phyloP scores from a whole-genome alignment of 192 early-diverging fungal species.

The Kickxella alabastrina region DNA sequence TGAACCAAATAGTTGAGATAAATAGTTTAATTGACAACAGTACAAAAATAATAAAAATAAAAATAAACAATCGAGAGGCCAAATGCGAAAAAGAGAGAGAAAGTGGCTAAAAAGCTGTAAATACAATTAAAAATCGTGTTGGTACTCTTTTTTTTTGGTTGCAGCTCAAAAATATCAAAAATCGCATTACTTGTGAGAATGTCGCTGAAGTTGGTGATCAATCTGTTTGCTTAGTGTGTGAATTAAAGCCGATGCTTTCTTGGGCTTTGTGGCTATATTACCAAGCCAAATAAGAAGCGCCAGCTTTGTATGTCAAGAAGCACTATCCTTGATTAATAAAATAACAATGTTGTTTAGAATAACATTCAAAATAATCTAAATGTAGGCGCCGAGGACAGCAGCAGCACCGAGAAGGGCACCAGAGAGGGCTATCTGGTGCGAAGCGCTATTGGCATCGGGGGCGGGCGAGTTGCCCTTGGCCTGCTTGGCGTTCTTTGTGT shows the following conservation, averaged over 20 bases:
- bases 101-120: background rate
- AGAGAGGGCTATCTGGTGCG: conserved; percentile 39
- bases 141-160: too few species aligned
- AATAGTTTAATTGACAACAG: conserved; percentile 3
- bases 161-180: too few species aligned
- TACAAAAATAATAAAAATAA: conserved; percentile 6
- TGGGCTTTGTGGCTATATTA: background rate
- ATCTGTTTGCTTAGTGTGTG: too few species aligned
- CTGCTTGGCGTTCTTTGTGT: conserved; percentile 18
- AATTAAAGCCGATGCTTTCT: too few species aligned
- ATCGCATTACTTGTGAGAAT: too few species aligned
- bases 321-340: too few species aligned
- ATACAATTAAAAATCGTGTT: background rate
- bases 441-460: conserved; percentile 32
- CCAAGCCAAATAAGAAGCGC: background rate
- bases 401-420: conserved; percentile 39
- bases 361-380: too few species aligned
- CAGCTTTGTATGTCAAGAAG: too few species aligned
- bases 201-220: too few species aligned
- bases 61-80: background rate
- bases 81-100: background rate
- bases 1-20: background rate
- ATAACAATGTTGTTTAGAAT: too few species aligned
- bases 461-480: conserved; percentile 23
- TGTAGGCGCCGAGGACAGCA: conserved; percentile 28